phyloP scores from a whole-genome alignment of 805 yeast species.

The Pachysolen tannophilus region DNA sequence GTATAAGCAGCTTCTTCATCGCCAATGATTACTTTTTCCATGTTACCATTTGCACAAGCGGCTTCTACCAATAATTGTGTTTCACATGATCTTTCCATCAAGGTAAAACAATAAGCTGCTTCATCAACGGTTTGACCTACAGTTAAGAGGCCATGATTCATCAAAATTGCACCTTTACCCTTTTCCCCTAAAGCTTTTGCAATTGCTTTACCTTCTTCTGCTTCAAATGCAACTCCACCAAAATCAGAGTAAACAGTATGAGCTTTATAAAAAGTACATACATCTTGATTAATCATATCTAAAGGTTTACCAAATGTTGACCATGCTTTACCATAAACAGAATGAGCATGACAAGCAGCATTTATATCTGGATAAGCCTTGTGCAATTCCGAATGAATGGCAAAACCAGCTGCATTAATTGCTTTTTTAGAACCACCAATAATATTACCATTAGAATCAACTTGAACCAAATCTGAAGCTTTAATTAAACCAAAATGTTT shows the following conservation, averaged over 20 bases:
- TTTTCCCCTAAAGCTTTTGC: slow-evolving; percentile 52
- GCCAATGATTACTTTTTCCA: slow-evolving; percentile 34
- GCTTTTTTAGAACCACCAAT: slow-evolving; percentile 50
- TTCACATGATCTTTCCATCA: slow-evolving; percentile 59
- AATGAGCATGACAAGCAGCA: slow-evolving; percentile 70
- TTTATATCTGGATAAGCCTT: slow-evolving; percentile 61
- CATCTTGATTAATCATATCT: slow-evolving; percentile 79
- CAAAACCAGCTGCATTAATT: slow-evolving; percentile 63
- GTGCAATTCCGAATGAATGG: slow-evolving; percentile 62
- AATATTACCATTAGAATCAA: slow-evolving; percentile 54
- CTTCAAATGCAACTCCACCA: slow-evolving; percentile 74
- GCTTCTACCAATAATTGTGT: slow-evolving; percentile 61
- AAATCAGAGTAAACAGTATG: slow-evolving; percentile 62
- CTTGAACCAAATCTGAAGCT: slow-evolving; percentile 57
- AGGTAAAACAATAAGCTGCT: slow-evolving; percentile 58
- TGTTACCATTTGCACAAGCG: slow-evolving; percentile 33
- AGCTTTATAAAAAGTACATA: slow-evolving; percentile 53
- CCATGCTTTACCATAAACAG: slow-evolving; percentile 56
- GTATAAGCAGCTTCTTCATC: slow-evolving; percentile 67
- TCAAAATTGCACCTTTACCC: slow-evolving; percentile 51
- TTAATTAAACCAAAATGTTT: slow-evolving; percentile 57
- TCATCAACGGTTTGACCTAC: slow-evolving; percentile 67
- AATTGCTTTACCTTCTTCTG: slow-evolving; percentile 52
- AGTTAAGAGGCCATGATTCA: slow-evolving; percentile 68
- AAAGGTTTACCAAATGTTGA: slow-evolving; percentile 57